Base-by-base conservation (phyloP, 1,139 yeast genomes). In the Barnettozyma hawaiiensis region DNA sequence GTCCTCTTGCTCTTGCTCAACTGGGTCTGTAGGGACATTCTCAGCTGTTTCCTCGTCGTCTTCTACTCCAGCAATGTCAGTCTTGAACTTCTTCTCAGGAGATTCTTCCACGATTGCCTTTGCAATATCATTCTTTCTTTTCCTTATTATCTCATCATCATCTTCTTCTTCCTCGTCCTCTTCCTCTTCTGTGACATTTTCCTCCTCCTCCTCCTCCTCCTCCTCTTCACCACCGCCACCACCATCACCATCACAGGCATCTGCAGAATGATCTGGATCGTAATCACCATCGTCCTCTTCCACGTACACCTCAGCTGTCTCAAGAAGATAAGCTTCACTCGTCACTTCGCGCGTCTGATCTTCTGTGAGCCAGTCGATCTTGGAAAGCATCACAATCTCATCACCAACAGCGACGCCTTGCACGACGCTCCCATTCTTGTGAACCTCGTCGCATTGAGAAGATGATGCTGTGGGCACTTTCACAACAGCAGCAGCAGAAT, bases 341-440 rank as follows among this genome's bases (percentile, higher is more conserved):
- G 63, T 63, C 12, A 66, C 57, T 24, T 63, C 65, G 36, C 55
- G 54, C 2, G 63, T 44, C 43, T 55, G 56, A 4, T 50, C 53
- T 20, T 59, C 62, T n/a, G 62, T 61, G 24, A 73, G 53, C 79
- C 80, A 75, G 3, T 74, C 71, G 14, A 76, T 73, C 45, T 64
- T 71, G 0, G 67, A 60, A 46, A 66, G 45, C 2, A 66, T 51
- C 1, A 63, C 60, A 12, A 64, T 62, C 32, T 48, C 56, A 8
- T 49, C 51, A 5, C 38, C 40, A 11, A 37, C 29, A 16, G 21
- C 23, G n/a, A 34, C 37, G 16, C 29, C 33, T 9, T 36, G 44
- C 5, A 22, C 33, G 1, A 22, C 33, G 1, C 16, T 33, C 5
- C 9, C 28, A 23, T 12, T 10, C 21, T 10, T 32, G n/a, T 4